Evolutionary conservation across 306 rosid species (phyloP), one percentile per base, ranked within the genome.

Genomic region (Lathyrus aphaca): DNA sequence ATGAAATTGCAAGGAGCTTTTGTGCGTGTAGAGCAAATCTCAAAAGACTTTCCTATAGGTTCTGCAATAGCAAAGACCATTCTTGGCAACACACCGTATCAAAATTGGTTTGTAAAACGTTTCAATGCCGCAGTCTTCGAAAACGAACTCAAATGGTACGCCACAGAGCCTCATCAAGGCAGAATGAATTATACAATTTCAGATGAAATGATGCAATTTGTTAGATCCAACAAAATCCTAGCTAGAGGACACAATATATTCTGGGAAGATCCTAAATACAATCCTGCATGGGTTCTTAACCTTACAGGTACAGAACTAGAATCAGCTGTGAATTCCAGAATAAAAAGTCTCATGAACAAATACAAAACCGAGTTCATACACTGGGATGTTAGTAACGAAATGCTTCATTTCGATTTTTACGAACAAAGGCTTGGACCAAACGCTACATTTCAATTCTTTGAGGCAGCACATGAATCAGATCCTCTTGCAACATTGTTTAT

Each of bases 321-420:
- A 60, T 81, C 84, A 8, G 98, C 96, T 3, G 91, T 90, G 19
- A 80, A 64, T 51, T 85, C 79, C 0, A 48, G 96, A 45, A 93
- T 93, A 25, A 80, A 72, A 40, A 86, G 96, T 59, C 84, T 93
- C 4, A 71, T 93, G 91, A 76, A 66, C 73, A 79, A 87, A 57
- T 93, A 93, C 81, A 90, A 17, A 66, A 90, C 83, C 23, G 95
- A 93, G 56, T 88, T 94, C 83, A 50, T 90, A 42, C 98, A 90
- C 55, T 94, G 96, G 97, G 98, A 94, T 77, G 88, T 94, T 9
- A 94, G 92, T 87, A 90, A 94, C 49, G 98, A 94, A 78, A 88
- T 90, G 98, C 97, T 90, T 71, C 98, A 93, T 73, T 93, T 88
- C 40, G 91, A 93, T 77, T 93, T 93, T 86, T 93, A 93, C 32